phyloP scores from a whole-genome alignment of 176 grass and related monocot genomes.

The Raddia guianensis region DNA sequence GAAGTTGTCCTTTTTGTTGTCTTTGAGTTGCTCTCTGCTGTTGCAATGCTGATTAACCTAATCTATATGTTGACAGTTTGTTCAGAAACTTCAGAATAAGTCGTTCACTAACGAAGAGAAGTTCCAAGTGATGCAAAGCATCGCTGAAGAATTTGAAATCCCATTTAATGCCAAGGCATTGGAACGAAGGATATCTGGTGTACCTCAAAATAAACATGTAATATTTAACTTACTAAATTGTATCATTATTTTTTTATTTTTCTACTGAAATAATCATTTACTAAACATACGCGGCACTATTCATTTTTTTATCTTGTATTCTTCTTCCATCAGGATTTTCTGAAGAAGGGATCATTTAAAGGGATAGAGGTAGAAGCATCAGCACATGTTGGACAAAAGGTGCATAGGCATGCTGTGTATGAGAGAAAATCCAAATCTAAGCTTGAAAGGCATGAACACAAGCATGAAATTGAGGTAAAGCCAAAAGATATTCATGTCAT shows the following conservation, averaged over 20 bases:
- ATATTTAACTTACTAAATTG: constrained; percentile 23
- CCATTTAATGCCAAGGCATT: constrained; percentile 60
- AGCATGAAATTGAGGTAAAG: constrained; percentile 53
- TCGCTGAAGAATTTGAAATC: constrained; percentile 76
- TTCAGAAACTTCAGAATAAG: constrained; percentile 76
- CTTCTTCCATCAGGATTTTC: constrained; percentile 40
- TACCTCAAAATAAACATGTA: constrained; percentile 57
- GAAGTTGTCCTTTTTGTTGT: constrained; percentile 17
- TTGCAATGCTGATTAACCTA: constrained; percentile 39
- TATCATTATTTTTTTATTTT: constrained; percentile 20
- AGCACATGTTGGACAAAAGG: constrained; percentile 34
- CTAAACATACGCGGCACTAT: constrained; percentile 6
- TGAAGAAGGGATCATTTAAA: constrained; percentile 55
- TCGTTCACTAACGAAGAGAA: constrained; percentile 88
- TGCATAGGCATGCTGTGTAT: constrained; percentile 36
- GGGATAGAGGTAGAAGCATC: constrained; percentile 41
- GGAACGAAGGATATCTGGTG: constrained; percentile 50
- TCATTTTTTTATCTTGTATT: constrained; percentile 21
- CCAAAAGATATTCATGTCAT: constrained; percentile 78
- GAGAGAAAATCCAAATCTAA: constrained; percentile 49
- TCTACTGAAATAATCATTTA: constrained; percentile 13
- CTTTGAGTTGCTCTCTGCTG: constrained; percentile 29
- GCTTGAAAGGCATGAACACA: constrained; percentile 30
- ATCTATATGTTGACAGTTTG: constrained; percentile 61
- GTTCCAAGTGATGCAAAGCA: constrained; percentile 66